A percentile compares a stretch with the other conserved stretches of the same genome.
phyloP scores from a whole-genome alignment of 768 basidiomycete genomes.

The Trichaptum fuscoviolaceum region DNA sequence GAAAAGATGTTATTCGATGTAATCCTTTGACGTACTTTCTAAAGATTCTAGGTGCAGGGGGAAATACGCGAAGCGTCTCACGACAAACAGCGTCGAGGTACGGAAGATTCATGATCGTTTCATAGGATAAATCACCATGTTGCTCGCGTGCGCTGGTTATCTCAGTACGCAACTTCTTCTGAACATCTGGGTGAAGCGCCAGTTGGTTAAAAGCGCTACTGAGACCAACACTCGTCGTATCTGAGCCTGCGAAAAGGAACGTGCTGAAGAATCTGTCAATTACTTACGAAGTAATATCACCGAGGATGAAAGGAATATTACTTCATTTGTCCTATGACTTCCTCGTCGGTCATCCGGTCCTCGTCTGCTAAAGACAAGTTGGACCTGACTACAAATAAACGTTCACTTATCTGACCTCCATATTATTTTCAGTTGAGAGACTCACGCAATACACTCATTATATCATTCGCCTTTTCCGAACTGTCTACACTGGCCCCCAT shows the following conservation, averaged over 20 bases:
- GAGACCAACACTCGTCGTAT: constrained; percentile 20
- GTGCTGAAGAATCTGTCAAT: constrained; percentile 10
- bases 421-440: background rate
- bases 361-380: constrained; percentile 14
- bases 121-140: constrained; percentile 4
- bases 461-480: background rate
- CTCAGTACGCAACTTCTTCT: constrained; percentile 21
- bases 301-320: background rate
- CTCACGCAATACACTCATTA: constrained; percentile 4
- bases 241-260: constrained; percentile 23
- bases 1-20: background rate
- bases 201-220: constrained; percentile 18
- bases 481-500: background rate
- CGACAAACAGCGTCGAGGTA: constrained; percentile 6
- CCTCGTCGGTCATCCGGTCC: constrained; percentile 17
- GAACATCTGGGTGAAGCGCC: constrained; percentile 18
- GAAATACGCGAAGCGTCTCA: background rate
- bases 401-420: background rate
- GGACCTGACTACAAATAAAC: constrained; percentile 14
- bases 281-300: background rate
- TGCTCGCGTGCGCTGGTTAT: constrained; percentile 14
- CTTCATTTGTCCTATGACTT: constrained; percentile 18
- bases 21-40: background rate
- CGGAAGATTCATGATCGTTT: background rate
- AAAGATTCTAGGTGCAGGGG: background rate